phyloP scores from a whole-genome alignment of 441 rosid species.

The Adansonia rubrostipa region DNA sequence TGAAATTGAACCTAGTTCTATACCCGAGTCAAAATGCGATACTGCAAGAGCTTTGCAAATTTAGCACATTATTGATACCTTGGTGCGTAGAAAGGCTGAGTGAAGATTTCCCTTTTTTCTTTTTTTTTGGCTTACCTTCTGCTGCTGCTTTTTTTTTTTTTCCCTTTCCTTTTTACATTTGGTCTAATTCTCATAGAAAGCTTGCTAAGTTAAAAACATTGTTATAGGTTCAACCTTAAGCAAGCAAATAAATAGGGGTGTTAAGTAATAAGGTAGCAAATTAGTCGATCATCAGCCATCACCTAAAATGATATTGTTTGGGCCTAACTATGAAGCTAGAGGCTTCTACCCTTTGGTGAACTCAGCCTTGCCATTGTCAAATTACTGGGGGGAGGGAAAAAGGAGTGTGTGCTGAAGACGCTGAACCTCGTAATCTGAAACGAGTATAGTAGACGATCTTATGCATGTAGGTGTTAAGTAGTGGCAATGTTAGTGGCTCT shows the following conservation, averaged over 20 bases:
- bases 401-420: not conserved
- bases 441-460: not conserved
- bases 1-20: not conserved
- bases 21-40: slow-evolving; percentile 8
- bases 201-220: not conserved
- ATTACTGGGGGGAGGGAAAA: not conserved
- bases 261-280: not conserved
- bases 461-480: not conserved
- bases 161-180: not conserved
- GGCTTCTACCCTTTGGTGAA: not conserved
- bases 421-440: slow-evolving; percentile 2
- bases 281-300: slow-evolving; percentile 11
- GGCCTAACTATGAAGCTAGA: not conserved
- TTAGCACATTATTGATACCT: slow-evolving; percentile 5
- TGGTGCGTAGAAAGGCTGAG: not conserved
- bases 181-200: not conserved
- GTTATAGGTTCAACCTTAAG: not conserved
- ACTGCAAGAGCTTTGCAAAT: slow-evolving; percentile 9
- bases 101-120: not conserved
- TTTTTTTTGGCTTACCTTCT: not conserved
- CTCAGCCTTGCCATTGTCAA: not conserved
- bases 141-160: not conserved
- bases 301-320: not conserved
- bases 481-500: not conserved
- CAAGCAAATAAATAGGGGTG: not conserved